Percentiles rank a stretch among this genome's conserved stretches.
These are phyloP conservation scores for Arabidopsis lyrata DNA, from an alignment of 441 rosid genomes.

Conservation along the genomic window DNA sequence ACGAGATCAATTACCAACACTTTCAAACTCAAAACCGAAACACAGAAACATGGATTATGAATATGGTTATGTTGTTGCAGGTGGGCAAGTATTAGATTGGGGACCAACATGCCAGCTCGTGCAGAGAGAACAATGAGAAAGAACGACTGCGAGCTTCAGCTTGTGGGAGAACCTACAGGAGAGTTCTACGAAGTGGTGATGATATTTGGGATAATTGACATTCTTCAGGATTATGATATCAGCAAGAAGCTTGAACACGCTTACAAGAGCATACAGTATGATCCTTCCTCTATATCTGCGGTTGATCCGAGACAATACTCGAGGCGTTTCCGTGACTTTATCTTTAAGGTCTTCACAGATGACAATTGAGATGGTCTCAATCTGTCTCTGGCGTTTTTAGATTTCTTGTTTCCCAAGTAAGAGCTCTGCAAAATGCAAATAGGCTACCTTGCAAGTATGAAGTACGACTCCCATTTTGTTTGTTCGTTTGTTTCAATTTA, in stretches of 20 bases:
- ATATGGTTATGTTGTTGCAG: constrained; percentile 43
- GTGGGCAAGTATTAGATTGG: constrained; percentile 65
- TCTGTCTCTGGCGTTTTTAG: neutral
- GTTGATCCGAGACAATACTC: constrained; percentile 77
- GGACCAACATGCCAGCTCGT: constrained; percentile 63
- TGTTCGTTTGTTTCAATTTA: constrained; percentile 18
- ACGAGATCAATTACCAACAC: neutral
- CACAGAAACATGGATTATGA: neutral
- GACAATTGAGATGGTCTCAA: constrained; percentile 45
- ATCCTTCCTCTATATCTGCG: constrained; percentile 71
- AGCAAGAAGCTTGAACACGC: constrained; percentile 81
- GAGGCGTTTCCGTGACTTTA: constrained; percentile 69
- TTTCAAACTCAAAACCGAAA: constrained; percentile 5
- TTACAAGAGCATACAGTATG: constrained; percentile 69
- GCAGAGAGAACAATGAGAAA: constrained; percentile 64
- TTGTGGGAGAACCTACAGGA: constrained; percentile 67
- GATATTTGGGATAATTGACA: constrained; percentile 75
- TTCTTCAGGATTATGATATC: constrained; percentile 74
- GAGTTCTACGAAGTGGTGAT: constrained; percentile 66
- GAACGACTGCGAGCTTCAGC: constrained; percentile 53
- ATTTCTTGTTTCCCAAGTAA: constrained; percentile 33
- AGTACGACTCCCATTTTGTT: constrained; percentile 24
- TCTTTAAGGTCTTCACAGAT: constrained; percentile 62
- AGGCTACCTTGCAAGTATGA: constrained; percentile 7
- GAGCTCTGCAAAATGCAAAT: neutral